Evolutionary conservation across 2,329 filamentous ascomycete species (phyloP).

Genomic region (Neoarthrinium moseri): DNA sequence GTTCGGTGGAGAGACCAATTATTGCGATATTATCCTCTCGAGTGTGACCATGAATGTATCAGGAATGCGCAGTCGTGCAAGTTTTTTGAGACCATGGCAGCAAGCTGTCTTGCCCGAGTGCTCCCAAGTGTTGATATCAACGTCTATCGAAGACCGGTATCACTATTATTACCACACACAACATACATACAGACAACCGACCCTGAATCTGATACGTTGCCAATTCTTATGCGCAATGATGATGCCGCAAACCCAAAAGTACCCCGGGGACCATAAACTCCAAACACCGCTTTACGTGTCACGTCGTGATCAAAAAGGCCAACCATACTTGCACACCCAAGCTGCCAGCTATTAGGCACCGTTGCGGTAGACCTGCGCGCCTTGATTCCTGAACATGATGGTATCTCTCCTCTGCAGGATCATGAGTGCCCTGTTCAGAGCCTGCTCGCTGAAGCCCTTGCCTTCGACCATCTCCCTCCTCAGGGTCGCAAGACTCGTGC

Average conservation of each 20-base stretch:
- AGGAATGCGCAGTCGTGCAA: too few species aligned
- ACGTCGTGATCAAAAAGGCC: neutral
- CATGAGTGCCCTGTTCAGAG: conserved; percentile 79
- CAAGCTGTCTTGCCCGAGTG: too few species aligned
- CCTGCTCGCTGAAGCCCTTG: conserved; percentile 85
- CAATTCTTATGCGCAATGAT: neutral
- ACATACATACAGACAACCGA: neutral
- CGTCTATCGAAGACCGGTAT: too few species aligned
- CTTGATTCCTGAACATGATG: conserved; percentile 76
- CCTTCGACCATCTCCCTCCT: conserved; percentile 89
- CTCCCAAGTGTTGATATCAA: too few species aligned
- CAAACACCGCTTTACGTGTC: too few species aligned
- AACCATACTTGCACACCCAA: neutral
- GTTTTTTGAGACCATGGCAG: too few species aligned
- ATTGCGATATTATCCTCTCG: too few species aligned
- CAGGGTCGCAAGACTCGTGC: conserved; percentile 82
- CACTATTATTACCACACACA: neutral
- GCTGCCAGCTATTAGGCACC: conserved; percentile 50
- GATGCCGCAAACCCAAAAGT: neutral
- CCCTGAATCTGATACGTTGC: too few species aligned
- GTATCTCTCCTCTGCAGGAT: conserved; percentile 86
- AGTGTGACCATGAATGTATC: too few species aligned
- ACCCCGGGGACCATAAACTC: conserved; percentile 6
- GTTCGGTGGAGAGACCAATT: too few species aligned
- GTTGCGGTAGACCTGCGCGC: conserved; percentile 71